Conservation (phyloP, 768 basidiomycete genomes). For the Lactarius sanguifluus region DNA sequence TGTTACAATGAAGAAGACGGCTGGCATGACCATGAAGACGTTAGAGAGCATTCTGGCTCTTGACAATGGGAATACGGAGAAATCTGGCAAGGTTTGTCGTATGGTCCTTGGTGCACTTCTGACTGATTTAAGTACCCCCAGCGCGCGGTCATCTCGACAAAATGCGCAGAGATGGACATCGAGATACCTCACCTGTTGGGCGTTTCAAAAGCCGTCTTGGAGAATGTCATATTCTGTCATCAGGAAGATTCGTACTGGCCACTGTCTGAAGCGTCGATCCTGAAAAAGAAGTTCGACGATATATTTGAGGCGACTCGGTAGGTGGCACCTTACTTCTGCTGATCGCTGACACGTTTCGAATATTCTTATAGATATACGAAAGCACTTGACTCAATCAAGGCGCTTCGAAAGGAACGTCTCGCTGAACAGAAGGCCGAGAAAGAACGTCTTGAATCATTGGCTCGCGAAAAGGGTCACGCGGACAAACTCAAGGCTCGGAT, state of each 20-base stretch:
- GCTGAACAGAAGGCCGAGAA: conserved; percentile 92
- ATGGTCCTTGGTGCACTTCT: not conserved
- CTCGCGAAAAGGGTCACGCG: conserved; percentile 79
- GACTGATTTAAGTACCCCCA: conserved; percentile 35
- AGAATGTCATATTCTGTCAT: conserved; percentile 99
- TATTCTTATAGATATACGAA: conserved; percentile 78
- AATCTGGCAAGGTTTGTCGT: conserved; percentile 69
- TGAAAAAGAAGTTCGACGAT: conserved; percentile 99
- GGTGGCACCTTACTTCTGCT: conserved; percentile 24
- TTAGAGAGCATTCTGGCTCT: conserved; percentile 85
- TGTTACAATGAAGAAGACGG: conserved; percentile 89
- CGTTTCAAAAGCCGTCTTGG: conserved; percentile 96
- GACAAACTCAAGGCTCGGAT: conserved; percentile 77
- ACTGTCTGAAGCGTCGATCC: conserved; percentile 78
- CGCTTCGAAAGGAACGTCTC: conserved; percentile 84
- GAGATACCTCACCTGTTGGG: conserved; percentile 94
- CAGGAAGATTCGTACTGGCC: conserved; percentile 99
- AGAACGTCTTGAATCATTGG: conserved; percentile 75
- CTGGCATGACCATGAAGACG: conserved; percentile 93
- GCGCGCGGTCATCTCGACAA: conserved; percentile 91
- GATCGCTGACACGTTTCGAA: conserved; percentile 5
- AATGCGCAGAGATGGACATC: conserved; percentile 93
- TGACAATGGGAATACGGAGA: conserved; percentile 63
- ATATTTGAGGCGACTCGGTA: conserved; percentile 98
- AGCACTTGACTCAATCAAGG: conserved; percentile 90